phyloP scores from a whole-genome alignment of 139 green algal species.

The Chlorella sp. region DNA sequence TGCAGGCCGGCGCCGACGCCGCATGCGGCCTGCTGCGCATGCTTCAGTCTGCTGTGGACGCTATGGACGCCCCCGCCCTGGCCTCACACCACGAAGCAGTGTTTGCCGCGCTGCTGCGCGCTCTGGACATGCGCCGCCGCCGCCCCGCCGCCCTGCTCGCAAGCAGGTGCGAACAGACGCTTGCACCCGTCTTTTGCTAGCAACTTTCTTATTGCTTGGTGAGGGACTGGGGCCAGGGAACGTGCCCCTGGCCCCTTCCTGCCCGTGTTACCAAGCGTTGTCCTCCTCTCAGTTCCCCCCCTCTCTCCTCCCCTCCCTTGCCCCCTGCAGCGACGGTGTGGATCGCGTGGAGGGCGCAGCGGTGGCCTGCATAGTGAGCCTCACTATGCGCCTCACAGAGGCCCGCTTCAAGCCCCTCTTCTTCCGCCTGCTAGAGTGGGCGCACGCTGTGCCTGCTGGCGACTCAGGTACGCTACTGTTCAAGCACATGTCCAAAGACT shows the following conservation, averaged over 20 bases:
- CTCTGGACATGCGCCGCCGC: slow-evolving; percentile 77
- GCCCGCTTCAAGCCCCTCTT: slow-evolving; percentile 93
- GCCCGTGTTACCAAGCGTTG: too few species aligned
- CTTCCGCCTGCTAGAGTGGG: slow-evolving; percentile 88
- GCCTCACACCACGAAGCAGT: slow-evolving; percentile 63
- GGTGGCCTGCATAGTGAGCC: slow-evolving; percentile 63
- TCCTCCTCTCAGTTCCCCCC: neutral
- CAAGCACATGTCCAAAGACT: neutral
- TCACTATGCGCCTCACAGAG: slow-evolving; percentile 94
- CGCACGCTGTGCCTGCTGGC: slow-evolving; percentile 27
- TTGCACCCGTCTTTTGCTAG: neutral
- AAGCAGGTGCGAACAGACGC: neutral
- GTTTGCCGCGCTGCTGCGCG: slow-evolving; percentile 78
- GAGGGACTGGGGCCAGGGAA: too few species aligned
- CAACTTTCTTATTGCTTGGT: too few species aligned
- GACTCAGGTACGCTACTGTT: slow-evolving; percentile 17
- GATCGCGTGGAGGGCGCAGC: slow-evolving; percentile 60
- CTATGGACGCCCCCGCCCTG: slow-evolving; percentile 66
- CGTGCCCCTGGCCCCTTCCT: too few species aligned
- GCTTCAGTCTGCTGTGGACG: slow-evolving; percentile 61
- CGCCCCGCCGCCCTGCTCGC: slow-evolving; percentile 38
- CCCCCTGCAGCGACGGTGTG: slow-evolving; percentile 22
- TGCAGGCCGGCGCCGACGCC: slow-evolving; percentile 26
- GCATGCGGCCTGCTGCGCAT: slow-evolving; percentile 50
- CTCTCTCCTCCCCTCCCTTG: neutral